These are phyloP conservation scores for Williopsis jadinii DNA, from an alignment of 1,139 yeast species.

Conservation along the genomic window DNA sequence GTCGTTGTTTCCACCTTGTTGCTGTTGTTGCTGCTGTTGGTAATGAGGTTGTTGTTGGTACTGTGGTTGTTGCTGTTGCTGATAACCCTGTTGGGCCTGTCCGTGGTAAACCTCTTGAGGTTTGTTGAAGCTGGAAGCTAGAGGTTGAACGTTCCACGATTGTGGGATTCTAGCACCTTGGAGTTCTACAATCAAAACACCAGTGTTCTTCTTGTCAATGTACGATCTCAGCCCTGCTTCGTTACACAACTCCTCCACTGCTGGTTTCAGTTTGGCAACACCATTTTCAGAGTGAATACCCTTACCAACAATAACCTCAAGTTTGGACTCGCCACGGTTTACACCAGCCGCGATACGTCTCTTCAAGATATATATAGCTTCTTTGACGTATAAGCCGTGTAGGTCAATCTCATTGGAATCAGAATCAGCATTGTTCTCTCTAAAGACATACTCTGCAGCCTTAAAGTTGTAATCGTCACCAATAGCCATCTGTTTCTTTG, in stretches of 20 bases:
- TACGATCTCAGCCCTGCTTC: slow-evolving; percentile 55
- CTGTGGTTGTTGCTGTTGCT: slow-evolving; percentile 30
- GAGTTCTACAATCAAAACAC: slow-evolving; percentile 71
- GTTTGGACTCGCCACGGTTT: slow-evolving; percentile 47
- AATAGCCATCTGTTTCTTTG: slow-evolving; percentile 48
- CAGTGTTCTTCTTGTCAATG: slow-evolving; percentile 66
- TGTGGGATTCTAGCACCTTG: slow-evolving; percentile 42
- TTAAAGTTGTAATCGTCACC: slow-evolving; percentile 67
- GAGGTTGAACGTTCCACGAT: slow-evolving; percentile 35
- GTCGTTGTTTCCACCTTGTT: slow-evolving; percentile 22
- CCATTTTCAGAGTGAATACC: slow-evolving; percentile 81
- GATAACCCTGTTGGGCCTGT: slow-evolving; percentile 27
- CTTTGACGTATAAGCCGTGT: slow-evolving; percentile 87
- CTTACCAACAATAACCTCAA: slow-evolving; percentile 85
- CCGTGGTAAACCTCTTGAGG: slow-evolving; percentile 14
- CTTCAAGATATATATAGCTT: slow-evolving; percentile 73
- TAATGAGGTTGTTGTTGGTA: slow-evolving; percentile 21
- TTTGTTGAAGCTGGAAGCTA: slow-evolving; percentile 10
- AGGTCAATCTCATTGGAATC: slow-evolving; percentile 82
- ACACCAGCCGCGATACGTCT: slow-evolving; percentile 65
- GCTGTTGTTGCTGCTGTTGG: slow-evolving; percentile 26
- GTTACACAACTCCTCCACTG: slow-evolving; percentile 59
- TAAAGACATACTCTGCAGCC: slow-evolving; percentile 89
- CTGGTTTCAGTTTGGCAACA: slow-evolving; percentile 80
- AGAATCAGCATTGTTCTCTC: slow-evolving; percentile 83